Evolutionary conservation across 192 early-diverging fungal genomes (phyloP).

Genomic region (Coemansia sp.): DNA sequence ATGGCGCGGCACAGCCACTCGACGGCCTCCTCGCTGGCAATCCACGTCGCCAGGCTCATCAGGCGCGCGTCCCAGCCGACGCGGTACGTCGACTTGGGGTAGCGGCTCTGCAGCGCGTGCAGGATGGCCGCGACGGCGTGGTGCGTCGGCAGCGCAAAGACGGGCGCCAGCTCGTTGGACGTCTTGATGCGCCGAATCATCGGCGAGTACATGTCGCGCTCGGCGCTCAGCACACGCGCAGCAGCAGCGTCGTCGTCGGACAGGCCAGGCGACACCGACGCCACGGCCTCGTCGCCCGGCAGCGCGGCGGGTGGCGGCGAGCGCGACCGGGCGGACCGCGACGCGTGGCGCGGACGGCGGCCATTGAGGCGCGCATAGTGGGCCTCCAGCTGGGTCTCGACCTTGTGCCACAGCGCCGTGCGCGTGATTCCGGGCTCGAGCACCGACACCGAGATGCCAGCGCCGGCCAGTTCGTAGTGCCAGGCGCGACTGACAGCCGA

Average conservation of each 20-base stretch:
- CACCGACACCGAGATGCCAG: constrained; percentile 42
- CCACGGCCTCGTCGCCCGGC: constrained; percentile 45
- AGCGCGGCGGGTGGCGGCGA: constrained; percentile 12
- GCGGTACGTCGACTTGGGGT: constrained; percentile 52
- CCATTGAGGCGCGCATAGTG: constrained; percentile 50
- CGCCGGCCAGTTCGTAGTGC: constrained; percentile 45
- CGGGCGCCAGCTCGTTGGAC: constrained; percentile 39
- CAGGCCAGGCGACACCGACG: constrained; percentile 22
- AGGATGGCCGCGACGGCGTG: constrained; percentile 44
- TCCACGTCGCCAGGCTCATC: constrained; percentile 38
- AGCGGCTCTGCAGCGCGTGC: constrained; percentile 48
- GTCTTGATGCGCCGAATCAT: constrained; percentile 47
- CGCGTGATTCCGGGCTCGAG: constrained; percentile 46
- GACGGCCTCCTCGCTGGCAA: constrained; percentile 41
- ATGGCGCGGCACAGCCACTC: constrained; percentile 51
- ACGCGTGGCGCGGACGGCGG: constrained; percentile 11
- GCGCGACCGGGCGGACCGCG: not conserved
- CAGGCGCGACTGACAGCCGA: constrained; percentile 42
- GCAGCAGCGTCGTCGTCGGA: constrained; percentile 12
- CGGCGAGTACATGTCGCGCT: constrained; percentile 31
- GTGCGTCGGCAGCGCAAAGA: constrained; percentile 45
- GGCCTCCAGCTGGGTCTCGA: constrained; percentile 46
- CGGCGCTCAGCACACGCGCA: not conserved
- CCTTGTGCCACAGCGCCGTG: constrained; percentile 51
- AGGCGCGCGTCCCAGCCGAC: constrained; percentile 54